These are phyloP conservation scores for Oryza meyeriana DNA, from an alignment of 176 grass and related monocot genomes.

Conservation along the genomic window DNA sequence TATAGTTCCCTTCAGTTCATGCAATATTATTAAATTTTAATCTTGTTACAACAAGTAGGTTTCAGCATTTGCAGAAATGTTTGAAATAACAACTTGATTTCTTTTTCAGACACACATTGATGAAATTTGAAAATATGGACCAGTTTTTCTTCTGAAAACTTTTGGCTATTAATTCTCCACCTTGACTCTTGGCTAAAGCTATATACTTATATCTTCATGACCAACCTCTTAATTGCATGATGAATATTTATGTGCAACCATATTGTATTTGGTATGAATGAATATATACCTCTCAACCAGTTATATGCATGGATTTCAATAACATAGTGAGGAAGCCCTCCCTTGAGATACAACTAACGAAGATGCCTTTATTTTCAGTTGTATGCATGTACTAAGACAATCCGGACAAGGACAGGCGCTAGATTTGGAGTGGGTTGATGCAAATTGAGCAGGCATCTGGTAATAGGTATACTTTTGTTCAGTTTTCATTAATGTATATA, in stretches of 20 bases:
- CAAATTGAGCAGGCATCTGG: neutral
- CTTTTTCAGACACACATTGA: neutral
- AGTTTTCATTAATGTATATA: slow-evolving; percentile 20
- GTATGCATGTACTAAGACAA: neutral
- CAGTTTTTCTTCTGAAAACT: neutral
- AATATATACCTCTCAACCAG: neutral
- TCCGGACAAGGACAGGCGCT: neutral
- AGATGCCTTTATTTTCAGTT: neutral
- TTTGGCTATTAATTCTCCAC: neutral
- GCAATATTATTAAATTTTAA: neutral
- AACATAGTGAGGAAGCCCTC: neutral
- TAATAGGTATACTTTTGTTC: slow-evolving; percentile 13
- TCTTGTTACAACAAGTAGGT: neutral
- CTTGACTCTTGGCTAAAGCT: neutral
- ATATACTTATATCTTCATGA: neutral
- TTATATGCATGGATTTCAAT: neutral
- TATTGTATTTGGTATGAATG: neutral
- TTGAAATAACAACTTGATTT: neutral
- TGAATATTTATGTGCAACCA: neutral
- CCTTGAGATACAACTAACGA: neutral
- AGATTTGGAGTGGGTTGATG: neutral
- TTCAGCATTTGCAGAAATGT: neutral
- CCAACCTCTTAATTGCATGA: neutral
- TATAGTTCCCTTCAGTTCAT: slow-evolving; percentile 15
- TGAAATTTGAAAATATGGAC: neutral